A percentile compares a stretch with the other conserved stretches of the same genome.
These are phyloP conservation scores for Fusarium redolens DNA, from an alignment of 2,329 filamentous ascomycete genomes.

Conservation along the genomic window DNA sequence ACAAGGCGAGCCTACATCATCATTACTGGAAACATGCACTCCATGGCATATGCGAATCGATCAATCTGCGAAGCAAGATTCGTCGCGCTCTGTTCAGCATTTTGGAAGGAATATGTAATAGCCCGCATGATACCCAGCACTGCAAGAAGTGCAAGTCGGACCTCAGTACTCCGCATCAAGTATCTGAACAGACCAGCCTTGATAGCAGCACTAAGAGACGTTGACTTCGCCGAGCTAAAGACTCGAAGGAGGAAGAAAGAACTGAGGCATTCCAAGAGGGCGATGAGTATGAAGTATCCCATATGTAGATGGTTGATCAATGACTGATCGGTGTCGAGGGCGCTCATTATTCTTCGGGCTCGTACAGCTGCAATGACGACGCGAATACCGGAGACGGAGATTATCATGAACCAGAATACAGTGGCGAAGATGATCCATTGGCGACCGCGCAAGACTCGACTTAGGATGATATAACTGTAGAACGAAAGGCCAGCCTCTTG, in stretches of 20 bases:
- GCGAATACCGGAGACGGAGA: conserved; percentile 62
- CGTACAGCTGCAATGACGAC: conserved; percentile 51
- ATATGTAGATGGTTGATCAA: conserved; percentile 54
- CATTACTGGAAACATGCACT: conserved; percentile 56
- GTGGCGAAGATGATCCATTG: conserved; percentile 57
- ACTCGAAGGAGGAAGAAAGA: conserved; percentile 54
- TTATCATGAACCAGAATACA: conserved; percentile 68
- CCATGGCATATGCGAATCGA: conserved; percentile 55
- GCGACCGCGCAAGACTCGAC: conserved; percentile 60
- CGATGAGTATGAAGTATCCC: conserved; percentile 56
- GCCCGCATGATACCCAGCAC: conserved; percentile 54
- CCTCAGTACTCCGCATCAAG: conserved; percentile 54
- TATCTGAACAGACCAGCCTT: conserved; percentile 53
- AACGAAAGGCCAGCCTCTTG: conserved; percentile 59
- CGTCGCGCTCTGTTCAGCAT: conserved; percentile 51
- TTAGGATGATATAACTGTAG: conserved; percentile 65
- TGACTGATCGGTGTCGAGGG: conserved; percentile 39
- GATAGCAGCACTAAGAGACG: conserved; percentile 44
- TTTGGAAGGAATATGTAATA: conserved; percentile 56
- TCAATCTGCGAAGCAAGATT: conserved; percentile 53
- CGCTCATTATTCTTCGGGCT: conserved; percentile 45
- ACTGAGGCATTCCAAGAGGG: conserved; percentile 54
- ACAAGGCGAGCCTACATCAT: conserved; percentile 49
- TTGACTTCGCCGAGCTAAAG: conserved; percentile 50
- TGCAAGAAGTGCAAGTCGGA: conserved; percentile 53